These are phyloP conservation scores for Sphagnum contortum DNA, from an alignment of 225 moss, liverwort and hornwort genomes.

Conservation along the genomic window DNA sequence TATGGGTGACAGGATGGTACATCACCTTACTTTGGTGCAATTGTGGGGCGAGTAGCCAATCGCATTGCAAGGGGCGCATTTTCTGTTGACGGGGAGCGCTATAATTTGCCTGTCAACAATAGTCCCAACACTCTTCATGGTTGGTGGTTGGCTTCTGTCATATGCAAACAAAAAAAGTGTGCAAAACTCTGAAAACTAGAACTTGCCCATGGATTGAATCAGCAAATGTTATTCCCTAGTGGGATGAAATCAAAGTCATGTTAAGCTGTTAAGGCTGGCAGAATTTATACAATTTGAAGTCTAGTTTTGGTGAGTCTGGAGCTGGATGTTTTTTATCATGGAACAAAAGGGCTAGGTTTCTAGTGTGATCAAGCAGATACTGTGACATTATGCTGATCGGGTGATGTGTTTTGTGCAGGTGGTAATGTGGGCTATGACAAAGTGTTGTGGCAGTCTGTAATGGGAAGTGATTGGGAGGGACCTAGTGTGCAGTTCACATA, in stretches of 20 bases:
- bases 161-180: too few species aligned
- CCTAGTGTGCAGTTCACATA: constrained; percentile 77
- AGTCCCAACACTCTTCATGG: constrained; percentile 77
- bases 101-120: constrained; percentile 51
- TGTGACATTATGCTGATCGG: too few species aligned
- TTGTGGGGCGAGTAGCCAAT: constrained; percentile 86
- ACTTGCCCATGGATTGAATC: not conserved
- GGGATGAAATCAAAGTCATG: too few species aligned
- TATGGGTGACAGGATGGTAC: constrained; percentile 36
- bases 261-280: too few species aligned
- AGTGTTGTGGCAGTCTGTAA: constrained; percentile 64
- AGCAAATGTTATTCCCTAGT: too few species aligned
- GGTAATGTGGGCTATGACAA: constrained; percentile 83
- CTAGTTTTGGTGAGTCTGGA: too few species aligned
- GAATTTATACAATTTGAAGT: too few species aligned
- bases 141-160: constrained; percentile 6
- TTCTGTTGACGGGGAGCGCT: constrained; percentile 44
- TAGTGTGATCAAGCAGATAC: not conserved
- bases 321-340: not conserved
- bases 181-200: not conserved
- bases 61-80: constrained; percentile 65
- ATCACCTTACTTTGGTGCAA: constrained; percentile 76
- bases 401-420: constrained; percentile 23
- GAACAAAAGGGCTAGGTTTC: not conserved
- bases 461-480: constrained; percentile 26